These are phyloP conservation scores for Trapa bicornis DNA, from an alignment of 345 rosid species.

Conservation along the genomic window DNA sequence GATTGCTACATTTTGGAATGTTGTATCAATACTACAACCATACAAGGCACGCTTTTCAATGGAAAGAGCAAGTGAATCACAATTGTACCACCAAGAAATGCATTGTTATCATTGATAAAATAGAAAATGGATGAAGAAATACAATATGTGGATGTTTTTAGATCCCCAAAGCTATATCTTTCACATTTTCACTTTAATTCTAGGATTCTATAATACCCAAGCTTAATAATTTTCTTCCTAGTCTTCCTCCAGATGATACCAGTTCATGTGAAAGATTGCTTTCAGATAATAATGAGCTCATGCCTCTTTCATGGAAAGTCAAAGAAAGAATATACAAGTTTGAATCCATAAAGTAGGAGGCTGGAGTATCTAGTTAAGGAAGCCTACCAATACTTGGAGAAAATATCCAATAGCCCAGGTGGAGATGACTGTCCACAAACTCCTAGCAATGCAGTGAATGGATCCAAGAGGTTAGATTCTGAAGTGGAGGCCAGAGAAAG, in stretches of 20 bases:
- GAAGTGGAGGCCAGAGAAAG: slow-evolving; percentile 55
- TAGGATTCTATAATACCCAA: neutral
- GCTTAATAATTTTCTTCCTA: neutral
- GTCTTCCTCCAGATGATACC: neutral
- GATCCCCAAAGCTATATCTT: neutral
- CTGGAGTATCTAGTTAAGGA: neutral
- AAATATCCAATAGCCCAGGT: slow-evolving; percentile 40
- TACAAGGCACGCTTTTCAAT: neutral
- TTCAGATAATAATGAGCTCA: neutral
- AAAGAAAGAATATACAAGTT: neutral
- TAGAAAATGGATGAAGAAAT: neutral
- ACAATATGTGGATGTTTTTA: neutral
- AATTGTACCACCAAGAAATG: neutral
- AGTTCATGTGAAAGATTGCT: neutral
- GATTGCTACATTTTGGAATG: slow-evolving; percentile 39
- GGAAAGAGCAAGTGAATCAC: neutral
- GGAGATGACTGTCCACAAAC: slow-evolving; percentile 61
- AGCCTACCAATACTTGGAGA: slow-evolving; percentile 73
- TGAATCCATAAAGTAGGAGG: neutral
- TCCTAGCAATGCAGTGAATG: slow-evolving; percentile 50
- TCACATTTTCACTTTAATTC: neutral
- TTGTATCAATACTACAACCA: slow-evolving; percentile 9
- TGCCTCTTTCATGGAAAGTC: neutral
- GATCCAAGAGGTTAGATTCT: slow-evolving; percentile 30
- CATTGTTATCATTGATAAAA: neutral